These are phyloP conservation scores for Cochlearia excelsa DNA, from an alignment of 345 rosid genomes.

Conservation along the genomic window DNA sequence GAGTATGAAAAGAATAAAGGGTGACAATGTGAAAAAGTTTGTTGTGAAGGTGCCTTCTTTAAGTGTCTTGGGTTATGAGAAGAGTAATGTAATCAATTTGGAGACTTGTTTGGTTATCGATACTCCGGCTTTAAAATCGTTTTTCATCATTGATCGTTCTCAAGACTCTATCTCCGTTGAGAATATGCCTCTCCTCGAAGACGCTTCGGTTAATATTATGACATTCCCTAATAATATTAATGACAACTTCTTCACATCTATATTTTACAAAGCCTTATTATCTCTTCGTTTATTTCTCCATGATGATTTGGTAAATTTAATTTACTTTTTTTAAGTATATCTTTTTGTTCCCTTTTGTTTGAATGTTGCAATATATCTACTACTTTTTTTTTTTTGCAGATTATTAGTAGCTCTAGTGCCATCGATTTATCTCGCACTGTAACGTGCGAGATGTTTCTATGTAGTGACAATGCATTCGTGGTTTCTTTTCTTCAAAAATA, in stretches of 20 bases:
- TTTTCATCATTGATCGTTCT: background rate
- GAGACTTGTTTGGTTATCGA: conserved; percentile 9
- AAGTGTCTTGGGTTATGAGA: background rate
- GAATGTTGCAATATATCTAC: too few species aligned
- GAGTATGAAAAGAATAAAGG: background rate
- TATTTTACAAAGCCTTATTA: background rate
- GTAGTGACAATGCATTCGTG: background rate
- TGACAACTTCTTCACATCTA: too few species aligned
- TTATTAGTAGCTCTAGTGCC: background rate
- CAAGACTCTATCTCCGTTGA: background rate
- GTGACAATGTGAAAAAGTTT: background rate
- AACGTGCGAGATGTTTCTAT: background rate
- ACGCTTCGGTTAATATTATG: background rate
- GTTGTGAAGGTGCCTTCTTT: background rate
- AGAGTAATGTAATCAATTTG: background rate
- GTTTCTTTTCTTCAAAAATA: background rate
- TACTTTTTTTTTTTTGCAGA: too few species aligned
- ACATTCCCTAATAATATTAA: background rate
- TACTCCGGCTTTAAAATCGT: conserved; percentile 3
- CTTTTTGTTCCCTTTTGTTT: too few species aligned
- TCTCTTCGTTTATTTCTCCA: background rate
- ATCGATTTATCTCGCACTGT: background rate
- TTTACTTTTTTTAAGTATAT: too few species aligned
- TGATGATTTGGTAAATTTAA: too few species aligned
- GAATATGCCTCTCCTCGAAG: background rate